phyloP scores from a whole-genome alignment of 805 yeast species.

The Barnettozyma populi region DNA sequence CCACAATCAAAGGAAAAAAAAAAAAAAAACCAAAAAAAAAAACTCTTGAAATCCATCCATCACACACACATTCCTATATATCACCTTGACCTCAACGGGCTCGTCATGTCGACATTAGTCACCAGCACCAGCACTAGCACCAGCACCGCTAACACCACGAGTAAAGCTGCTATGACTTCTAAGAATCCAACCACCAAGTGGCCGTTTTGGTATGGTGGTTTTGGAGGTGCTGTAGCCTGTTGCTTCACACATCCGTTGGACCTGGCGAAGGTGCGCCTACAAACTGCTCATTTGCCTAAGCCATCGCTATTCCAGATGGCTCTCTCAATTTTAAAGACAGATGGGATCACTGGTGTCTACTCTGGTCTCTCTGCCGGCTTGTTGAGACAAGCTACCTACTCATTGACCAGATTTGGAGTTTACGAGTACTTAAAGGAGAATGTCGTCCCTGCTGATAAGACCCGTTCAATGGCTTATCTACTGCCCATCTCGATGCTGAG shows the following conservation, averaged over 20 bases:
- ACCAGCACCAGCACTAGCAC: background rate
- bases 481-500: slow-evolving; percentile 80
- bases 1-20: too few species aligned
- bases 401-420: slow-evolving; percentile 82
- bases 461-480: slow-evolving; percentile 53
- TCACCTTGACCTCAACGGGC: background rate
- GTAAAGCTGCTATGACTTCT: background rate
- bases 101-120: background rate
- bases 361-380: slow-evolving; percentile 80
- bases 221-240: slow-evolving; percentile 63
- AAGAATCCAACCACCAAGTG: slow-evolving; percentile 24
- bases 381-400: slow-evolving; percentile 82
- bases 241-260: slow-evolving; percentile 77
- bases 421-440: slow-evolving; percentile 70
- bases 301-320: slow-evolving; percentile 59
- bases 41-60: too few species aligned
- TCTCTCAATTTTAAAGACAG: slow-evolving; percentile 49
- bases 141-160: background rate
- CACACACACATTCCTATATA: background rate
- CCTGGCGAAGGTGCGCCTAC: slow-evolving; percentile 80
- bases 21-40: too few species aligned
- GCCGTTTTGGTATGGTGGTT: slow-evolving; percentile 64
- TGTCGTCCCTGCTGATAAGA: slow-evolving; percentile 34
- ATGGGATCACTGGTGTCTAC: slow-evolving; percentile 68
- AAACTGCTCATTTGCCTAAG: slow-evolving; percentile 67